Base-by-base conservation (phyloP, 129 eudicot genomes). In the Dittrichia graveolens region DNA sequence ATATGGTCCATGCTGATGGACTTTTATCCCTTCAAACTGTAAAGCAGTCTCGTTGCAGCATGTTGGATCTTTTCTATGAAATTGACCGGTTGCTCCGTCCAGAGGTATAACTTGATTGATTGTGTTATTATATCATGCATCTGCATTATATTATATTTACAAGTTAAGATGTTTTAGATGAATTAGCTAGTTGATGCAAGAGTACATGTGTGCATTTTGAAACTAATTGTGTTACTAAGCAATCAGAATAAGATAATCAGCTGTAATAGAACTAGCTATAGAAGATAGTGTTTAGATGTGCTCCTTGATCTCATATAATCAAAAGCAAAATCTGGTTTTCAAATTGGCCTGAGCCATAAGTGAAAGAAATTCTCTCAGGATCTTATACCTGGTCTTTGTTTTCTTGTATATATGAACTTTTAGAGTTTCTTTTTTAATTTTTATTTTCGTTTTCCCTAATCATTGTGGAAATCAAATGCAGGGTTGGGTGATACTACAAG, bases 81-180 rank as follows among this genome's bases (percentile, higher is more conserved):
- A 88, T 94, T 2, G 99, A 94, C 56, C 91, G 99, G 31, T 40
- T 94, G 63, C 99, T 94, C 58, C 96, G 99, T 70, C 99, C 99
- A 12, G 99, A 94, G 99, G 99, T 94, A 86, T 88, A 85, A 37
- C 13, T 47, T 72, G 8, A 41, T 61, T 31, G 69, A 24, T 52
- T 6, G 41, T 43, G 9, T 39, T 39, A 57, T 0, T 2, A 8
- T 44, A 4, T 43, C 45, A 34, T 61, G 55, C 41, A 65, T 72
- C 41, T 67, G n/a, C n/a, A n/a, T n/a, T n/a, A n/a, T n/a, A n/a
- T n/a, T n/a, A n/a, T n/a, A n/a, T n/a, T n/a, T n/a, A n/a, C n/a
- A n/a, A 44, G 42, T 2, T 59, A 13, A 68, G 38, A 50, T 50
- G 15, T 3, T 48, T 49, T 37, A 14, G 35, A 37, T 50, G 61